Evolutionary conservation across 306 rosid species (phyloP), one percentile per base, ranked within the genome.

Genomic region (Echinosophora koreensis): DNA sequence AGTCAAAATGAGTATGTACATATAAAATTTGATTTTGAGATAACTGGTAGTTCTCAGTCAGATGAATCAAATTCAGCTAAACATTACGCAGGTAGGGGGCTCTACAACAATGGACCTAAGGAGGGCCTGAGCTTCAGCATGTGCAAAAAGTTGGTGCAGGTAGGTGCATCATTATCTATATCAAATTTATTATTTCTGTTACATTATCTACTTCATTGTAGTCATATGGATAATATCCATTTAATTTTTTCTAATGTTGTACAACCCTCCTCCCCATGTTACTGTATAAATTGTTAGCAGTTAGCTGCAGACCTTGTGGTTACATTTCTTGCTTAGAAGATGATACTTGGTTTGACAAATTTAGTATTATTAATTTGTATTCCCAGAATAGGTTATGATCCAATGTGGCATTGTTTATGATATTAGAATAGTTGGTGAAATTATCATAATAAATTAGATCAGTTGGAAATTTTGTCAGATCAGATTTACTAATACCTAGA

Each of bases 131-230:
- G 92, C 86, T 90, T 92, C 85, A 84, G 78, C 78, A 74, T 90
- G 78, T 92, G 92, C 87, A 88, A 86, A 72, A 90, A 82, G 49
- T 60, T 92, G 66, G 96, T 87, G 66, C 89, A 88, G 88, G 97
- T 90, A 81, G 47, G 74, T 30, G 47, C 71, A 79, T 65, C 39
- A 28, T 49, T 14, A 32, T 62, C 56, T 50, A 30, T n/a, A 15
- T 62, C 34, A 60, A 58, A 59, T 32, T 28, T 17, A 50, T 51
- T n/a, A 1, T 14, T 76, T 49, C 50, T 22, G 22, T 22, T 22
- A 22, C 22, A 22, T 15, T 10, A 13, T 56, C 64, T 50, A 18
- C 65, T 13, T 83, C 39, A 60, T 55, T 57, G 42, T 71, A 38
- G n/a, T 63, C 27, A 7, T 10, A 50, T 66, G 66, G 22, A 49